A percentile compares a stretch with the other conserved stretches of the same genome.
Conservation (phyloP, 345 rosid species). For the Rhodamnia rubescens region DNA sequence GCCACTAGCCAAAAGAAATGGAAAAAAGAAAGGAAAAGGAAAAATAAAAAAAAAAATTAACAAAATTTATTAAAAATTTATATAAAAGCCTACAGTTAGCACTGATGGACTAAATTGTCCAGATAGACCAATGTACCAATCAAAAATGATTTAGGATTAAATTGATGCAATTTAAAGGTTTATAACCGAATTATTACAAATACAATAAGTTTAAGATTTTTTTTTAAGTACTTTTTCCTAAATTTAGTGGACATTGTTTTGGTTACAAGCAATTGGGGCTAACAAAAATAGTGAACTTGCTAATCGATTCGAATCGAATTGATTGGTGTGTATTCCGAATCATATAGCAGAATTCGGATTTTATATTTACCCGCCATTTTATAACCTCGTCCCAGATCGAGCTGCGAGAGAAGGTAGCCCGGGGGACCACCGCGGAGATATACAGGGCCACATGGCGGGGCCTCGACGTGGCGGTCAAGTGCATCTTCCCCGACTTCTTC, state of each 20-base stretch:
- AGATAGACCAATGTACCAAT: too few species aligned
- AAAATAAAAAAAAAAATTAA: too few species aligned
- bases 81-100: too few species aligned
- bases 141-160: too few species aligned
- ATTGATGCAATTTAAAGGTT: too few species aligned
- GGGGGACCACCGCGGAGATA: constrained; percentile 48
- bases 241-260: not conserved
- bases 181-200: too few species aligned
- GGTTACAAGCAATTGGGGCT: not conserved
- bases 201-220: too few species aligned
- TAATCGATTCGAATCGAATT: not conserved
- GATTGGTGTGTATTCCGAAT: not conserved
- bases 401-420: constrained; percentile 26
- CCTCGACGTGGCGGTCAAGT: constrained; percentile 48
- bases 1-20: too few species aligned
- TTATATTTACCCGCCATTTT: not conserved
- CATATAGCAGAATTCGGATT: not conserved
- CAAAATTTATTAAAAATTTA: too few species aligned
- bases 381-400: constrained; percentile 13
- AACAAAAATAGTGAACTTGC: not conserved
- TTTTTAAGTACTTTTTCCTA: too few species aligned
- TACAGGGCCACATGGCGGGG: constrained; percentile 47
- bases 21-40: too few species aligned
- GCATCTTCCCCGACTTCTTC: constrained; percentile 37
- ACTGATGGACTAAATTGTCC: too few species aligned